phyloP scores from a whole-genome alignment of 1,284 basidiomycete genomes.

The Cerrena zonata region DNA sequence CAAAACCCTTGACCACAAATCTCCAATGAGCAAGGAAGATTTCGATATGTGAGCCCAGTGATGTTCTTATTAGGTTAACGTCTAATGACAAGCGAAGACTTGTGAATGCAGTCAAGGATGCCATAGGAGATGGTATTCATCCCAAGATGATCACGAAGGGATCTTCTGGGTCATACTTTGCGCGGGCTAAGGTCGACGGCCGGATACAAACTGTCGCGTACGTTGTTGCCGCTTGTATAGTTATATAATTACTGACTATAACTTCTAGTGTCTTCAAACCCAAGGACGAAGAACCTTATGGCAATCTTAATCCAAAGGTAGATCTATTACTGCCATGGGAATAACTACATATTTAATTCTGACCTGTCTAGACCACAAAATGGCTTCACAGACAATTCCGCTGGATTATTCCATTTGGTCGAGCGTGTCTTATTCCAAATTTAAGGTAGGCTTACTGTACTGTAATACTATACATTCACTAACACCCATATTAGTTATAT shows the following conservation, averaged over 20 bases:
- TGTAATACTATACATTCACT: background rate
- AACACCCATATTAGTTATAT: conserved; percentile 42
- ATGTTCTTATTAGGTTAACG: background rate
- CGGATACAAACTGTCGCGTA: conserved; percentile 74
- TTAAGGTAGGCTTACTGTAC: conserved; percentile 47
- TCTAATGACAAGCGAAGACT: conserved; percentile 38
- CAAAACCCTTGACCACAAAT: conserved; percentile 74
- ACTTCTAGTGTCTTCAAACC: conserved; percentile 76
- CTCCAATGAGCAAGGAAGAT: conserved; percentile 65
- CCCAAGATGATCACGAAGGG: conserved; percentile 86
- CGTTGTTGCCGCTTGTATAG: conserved; percentile 24
- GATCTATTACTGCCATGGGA: no score
- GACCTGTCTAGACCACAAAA: conserved; percentile 65
- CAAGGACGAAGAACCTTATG: conserved; percentile 85
- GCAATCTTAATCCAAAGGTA: conserved; percentile 77
- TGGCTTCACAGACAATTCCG: conserved; percentile 83
- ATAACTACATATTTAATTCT: no score
- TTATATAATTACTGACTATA: background rate
- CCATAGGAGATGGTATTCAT: conserved; percentile 72
- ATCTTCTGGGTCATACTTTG: conserved; percentile 84
- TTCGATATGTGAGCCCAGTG: conserved; percentile 55
- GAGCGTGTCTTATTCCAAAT: conserved; percentile 81
- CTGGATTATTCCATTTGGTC: conserved; percentile 81
- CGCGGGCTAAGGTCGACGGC: conserved; percentile 66
- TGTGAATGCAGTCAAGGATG: conserved; percentile 58